Base-by-base conservation (phyloP, 805 yeast species). In the Candida cerambycidarum region DNA sequence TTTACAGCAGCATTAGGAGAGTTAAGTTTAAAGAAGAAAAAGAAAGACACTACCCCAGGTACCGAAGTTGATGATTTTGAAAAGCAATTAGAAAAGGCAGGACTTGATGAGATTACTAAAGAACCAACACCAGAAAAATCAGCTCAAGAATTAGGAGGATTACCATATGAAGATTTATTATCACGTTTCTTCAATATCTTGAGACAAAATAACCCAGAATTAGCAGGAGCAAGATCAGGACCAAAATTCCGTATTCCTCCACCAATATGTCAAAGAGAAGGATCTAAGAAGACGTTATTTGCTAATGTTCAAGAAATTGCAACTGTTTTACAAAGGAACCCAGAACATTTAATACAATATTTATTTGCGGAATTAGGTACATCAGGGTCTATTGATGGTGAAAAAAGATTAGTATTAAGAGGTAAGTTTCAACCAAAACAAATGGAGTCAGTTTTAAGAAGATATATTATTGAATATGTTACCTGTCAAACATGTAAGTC, bases 311-410 rank as follows among this genome's bases (percentile, higher is more conserved):
- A 90, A 72, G 96, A 87, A 59, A 93, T 93, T 56, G 80, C 96
- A 50, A 87, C 87, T 55, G 93, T 89, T 44, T 78, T 93, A 74
- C 97, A 93, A 69, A 83, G 99, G 74, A 86, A 89, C 42, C 93
- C 96, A 54, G 99, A 93, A 61, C 99, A 93, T 71, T 82, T 93
- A 52, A 93, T 93, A 67, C 97, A 89, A 73, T 93, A 85, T 70
- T 71, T 93, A 69, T 93, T 93, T 71, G 97, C 98, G 1, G 99
- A 93, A 74, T 78, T 93, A 79, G 99, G 99, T 83, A 93, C 99
- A 15, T 89, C 98, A 2, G 99, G 99, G 62, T 90, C 97, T 43
- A 92, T 93, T 47, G 99, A 93, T 71, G 99, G 98, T 66, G 92
- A 88, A 68, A 88, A 89, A 76, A 85, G 99, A 70, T 80, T 93